Percentiles rank a stretch among this genome's conserved stretches.
Evolutionary conservation across 176 grass and related monocot species (phyloP).

Genomic region (Aegilops longissima): DNA sequence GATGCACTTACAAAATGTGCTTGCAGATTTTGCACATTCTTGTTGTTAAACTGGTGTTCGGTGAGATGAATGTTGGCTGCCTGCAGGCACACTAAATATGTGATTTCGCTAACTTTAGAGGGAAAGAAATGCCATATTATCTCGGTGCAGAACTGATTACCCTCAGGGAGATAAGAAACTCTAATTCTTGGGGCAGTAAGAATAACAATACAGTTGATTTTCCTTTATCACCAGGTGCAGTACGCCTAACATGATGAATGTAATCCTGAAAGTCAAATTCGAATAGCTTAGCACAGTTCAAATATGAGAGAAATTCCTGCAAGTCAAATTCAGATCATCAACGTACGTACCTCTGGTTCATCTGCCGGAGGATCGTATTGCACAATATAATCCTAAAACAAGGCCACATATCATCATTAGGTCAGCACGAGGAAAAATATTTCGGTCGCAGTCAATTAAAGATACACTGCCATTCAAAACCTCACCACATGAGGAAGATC

Average conservation of each 20-base stretch:
- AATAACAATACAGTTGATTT: conserved; percentile 76
- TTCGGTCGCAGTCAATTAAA: background rate
- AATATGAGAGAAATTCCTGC: conserved; percentile 27
- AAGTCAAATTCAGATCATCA: conserved; percentile 30
- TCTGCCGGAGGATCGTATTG: conserved; percentile 81
- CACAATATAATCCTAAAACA: conserved; percentile 87
- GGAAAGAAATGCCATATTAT: background rate
- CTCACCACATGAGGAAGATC: conserved; percentile 89
- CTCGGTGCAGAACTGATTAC: conserved; percentile 27
- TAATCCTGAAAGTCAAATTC: conserved; percentile 71
- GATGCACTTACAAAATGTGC: conserved; percentile 63
- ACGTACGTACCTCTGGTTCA: conserved; percentile 70
- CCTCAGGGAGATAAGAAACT: conserved; percentile 75
- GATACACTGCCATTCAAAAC: background rate
- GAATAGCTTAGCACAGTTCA: background rate
- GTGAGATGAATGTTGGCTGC: conserved; percentile 80
- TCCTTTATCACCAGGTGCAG: conserved; percentile 71
- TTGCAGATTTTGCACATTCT: conserved; percentile 84
- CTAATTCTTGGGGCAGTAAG: conserved; percentile 79
- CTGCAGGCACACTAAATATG: conserved; percentile 44
- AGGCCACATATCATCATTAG: background rate
- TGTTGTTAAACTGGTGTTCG: conserved; percentile 73
- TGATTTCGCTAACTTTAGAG: background rate
- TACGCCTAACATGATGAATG: conserved; percentile 76
- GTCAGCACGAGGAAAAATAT: conserved; percentile 5